Evolutionary conservation across 2,329 filamentous ascomycete genomes (phyloP), one percentile per base, ranked within the genome.

Genomic region (Penicillium sp.): DNA sequence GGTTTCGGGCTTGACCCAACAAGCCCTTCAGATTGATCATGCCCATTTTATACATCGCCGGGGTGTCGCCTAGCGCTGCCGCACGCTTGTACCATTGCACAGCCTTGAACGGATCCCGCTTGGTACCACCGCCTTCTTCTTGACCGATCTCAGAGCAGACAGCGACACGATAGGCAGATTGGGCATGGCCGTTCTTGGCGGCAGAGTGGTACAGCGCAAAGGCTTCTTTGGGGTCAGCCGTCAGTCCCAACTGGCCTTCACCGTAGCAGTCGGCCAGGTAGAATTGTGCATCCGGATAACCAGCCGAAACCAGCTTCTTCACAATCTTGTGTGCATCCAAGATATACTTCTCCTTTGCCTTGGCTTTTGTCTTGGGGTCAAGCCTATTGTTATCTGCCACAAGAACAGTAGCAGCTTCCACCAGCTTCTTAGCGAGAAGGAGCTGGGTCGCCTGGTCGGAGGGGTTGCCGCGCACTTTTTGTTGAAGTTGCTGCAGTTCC

Each of bases 51-150:
- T 96, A 99, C 90, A 97, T 95, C 27, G 92, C 94, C 0, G 92
- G 89, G 1, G 88, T 87, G 66, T 99, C 92, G 3, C 94, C 92
- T 2, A 97, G 79, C 11, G 88, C 87, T 10, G 94, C 92, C 6
- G 94, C 91, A 39, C 92, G 88, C 69, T 92, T 91, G 73, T 99
- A 99, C 94, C 94, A 99, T 70, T 97, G 92, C 18, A 97, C 92
- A 1, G 94, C 92, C 74, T 97, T 97, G 59, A 92, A 74, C 0
- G 90, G 90, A 66, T 99, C 94, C 63, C 88, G 89, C 52, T 90
- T 85, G 1, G 94, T 97, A 22, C 94, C 94, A 46, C 94, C 94
- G 27, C 92, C 92, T 63, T 95, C 92, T 67, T 97, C 92, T 50
- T 91, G 85, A 3, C 94, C 94, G 63, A 99, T 90, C 70, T 99